Conservation (phyloP, 306 rosid species). For the Lupinus albus region DNA sequence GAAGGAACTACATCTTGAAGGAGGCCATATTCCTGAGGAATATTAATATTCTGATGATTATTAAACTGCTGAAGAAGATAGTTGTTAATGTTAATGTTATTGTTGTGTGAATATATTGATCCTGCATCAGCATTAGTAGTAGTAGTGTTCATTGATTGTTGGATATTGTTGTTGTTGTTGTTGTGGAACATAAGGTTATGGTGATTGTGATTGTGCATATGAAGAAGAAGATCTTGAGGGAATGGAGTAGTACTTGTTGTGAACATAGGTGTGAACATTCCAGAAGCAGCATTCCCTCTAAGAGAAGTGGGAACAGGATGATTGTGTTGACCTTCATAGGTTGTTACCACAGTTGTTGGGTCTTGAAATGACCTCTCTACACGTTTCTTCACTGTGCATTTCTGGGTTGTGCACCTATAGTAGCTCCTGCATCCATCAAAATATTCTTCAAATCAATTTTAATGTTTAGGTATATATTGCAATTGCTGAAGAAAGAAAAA, state of each 20-base stretch:
- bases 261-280: slow-evolving; percentile 64
- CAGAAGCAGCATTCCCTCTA: slow-evolving; percentile 61
- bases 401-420: slow-evolving; percentile 84
- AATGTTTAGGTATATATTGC: not conserved
- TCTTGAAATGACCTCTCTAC: slow-evolving; percentile 80
- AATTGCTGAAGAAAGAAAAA: not conserved
- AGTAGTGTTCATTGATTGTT: not conserved
- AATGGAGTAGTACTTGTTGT: slow-evolving; percentile 39
- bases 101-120: slow-evolving; percentile 37
- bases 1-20: slow-evolving; percentile 77
- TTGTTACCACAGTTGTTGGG: slow-evolving; percentile 77
- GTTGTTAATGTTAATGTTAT: slow-evolving; percentile 24
- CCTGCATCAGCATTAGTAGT: not conserved
- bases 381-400: slow-evolving; percentile 81
- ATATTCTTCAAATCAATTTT: not conserved
- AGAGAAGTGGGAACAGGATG: slow-evolving; percentile 81
- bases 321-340: slow-evolving; percentile 88
- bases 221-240: slow-evolving; percentile 51
- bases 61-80: slow-evolving; percentile 43
- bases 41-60: slow-evolving; percentile 24
- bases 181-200: not conserved
- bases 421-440: slow-evolving; percentile 59
- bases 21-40: slow-evolving; percentile 57
- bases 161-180: slow-evolving; percentile 21
- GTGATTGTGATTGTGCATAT: not conserved